phyloP scores from a whole-genome alignment of 306 rosid species.

The Cyamopsis tetragonoloba region DNA sequence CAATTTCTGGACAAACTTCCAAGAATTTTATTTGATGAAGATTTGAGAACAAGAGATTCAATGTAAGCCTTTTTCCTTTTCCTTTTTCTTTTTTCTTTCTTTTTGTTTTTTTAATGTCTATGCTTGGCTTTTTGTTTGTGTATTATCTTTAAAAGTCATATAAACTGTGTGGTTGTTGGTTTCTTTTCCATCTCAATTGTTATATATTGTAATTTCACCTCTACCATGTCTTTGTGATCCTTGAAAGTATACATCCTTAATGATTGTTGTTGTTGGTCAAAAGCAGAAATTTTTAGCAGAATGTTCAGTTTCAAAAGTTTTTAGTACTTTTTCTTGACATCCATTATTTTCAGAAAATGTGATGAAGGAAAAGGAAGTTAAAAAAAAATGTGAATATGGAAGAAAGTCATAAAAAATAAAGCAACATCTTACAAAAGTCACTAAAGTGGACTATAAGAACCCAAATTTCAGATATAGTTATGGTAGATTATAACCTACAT shows the following conservation, averaged over 20 bases:
- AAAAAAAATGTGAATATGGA: slow-evolving; percentile 19
- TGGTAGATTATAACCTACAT: no score
- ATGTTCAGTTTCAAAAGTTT: slow-evolving; percentile 11
- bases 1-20: slow-evolving; percentile 66
- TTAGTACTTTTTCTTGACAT: slow-evolving; percentile 40
- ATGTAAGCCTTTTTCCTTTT: slow-evolving; percentile 41
- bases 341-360: slow-evolving; percentile 44
- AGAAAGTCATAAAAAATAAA: slow-evolving; percentile 7
- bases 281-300: slow-evolving; percentile 10
- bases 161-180: neutral
- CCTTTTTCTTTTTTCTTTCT: neutral
- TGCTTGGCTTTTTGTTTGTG: neutral
- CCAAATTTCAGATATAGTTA: neutral
- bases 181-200: neutral
- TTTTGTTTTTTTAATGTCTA: neutral
- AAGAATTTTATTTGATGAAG: slow-evolving; percentile 62
- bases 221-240: neutral
- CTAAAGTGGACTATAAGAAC: slow-evolving; percentile 13
- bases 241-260: slow-evolving; percentile 8
- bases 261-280: neutral
- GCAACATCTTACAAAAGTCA: neutral
- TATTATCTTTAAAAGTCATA: neutral
- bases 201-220: neutral
- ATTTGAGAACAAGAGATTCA: slow-evolving; percentile 54
- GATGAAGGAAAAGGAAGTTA: slow-evolving; percentile 3